Conservation (phyloP, 768 basidiomycete genomes). For the Coprinopsis strossmayeri region DNA sequence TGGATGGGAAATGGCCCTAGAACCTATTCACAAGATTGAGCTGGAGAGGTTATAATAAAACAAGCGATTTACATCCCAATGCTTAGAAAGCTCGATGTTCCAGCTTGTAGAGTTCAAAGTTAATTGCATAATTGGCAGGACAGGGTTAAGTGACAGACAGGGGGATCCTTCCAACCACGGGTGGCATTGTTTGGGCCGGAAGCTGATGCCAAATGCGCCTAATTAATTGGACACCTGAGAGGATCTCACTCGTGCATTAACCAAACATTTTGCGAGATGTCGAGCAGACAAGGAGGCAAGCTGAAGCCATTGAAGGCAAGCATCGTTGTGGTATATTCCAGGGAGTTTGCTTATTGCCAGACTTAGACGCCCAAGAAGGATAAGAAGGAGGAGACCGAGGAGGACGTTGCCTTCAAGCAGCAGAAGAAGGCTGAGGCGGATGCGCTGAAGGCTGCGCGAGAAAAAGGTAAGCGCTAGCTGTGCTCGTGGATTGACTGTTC, state of each 20-base stretch:
- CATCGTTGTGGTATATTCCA: constrained; percentile 1
- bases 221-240: not conserved
- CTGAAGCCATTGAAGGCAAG: constrained; percentile 79
- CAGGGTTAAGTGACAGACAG: not conserved
- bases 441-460: constrained; percentile 64
- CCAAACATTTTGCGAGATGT: constrained; percentile 31
- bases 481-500: constrained; percentile 1
- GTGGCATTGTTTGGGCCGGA: not conserved
- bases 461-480: constrained; percentile 45
- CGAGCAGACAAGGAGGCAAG: constrained; percentile 77
- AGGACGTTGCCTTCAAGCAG: constrained; percentile 66
- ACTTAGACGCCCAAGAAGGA: constrained; percentile 78
- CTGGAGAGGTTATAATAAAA: not conserved
- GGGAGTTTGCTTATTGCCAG: constrained; percentile 5
- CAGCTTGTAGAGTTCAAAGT: constrained; percentile 10
- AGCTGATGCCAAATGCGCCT: not conserved
- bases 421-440: constrained; percentile 72
- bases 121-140: constrained; percentile 2
- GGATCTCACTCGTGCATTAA: not conserved
- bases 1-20: constrained; percentile 83
- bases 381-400: constrained; percentile 64
- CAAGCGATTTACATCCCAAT: constrained; percentile 32
- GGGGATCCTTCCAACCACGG: not conserved
- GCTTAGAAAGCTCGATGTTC: constrained; percentile 20
- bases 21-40: constrained; percentile 34